Conservation (phyloP, 192 early-diverging fungal species). For the Physocladia obscura region DNA sequence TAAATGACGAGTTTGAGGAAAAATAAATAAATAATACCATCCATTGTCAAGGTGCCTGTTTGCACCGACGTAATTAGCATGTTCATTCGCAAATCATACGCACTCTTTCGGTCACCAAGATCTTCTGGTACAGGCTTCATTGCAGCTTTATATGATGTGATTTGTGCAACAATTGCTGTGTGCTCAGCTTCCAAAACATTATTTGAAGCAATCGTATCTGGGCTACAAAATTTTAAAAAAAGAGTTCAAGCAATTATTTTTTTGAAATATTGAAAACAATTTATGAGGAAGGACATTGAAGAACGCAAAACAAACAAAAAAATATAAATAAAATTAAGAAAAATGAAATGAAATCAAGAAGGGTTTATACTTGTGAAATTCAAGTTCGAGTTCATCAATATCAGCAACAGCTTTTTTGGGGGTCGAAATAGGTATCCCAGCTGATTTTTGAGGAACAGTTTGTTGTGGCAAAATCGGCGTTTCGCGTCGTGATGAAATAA, state of each 20-base stretch:
- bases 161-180: constrained; percentile 42
- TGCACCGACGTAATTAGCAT: constrained; percentile 71
- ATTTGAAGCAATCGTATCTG: constrained; percentile 72
- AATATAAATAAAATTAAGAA: too few relatives aligned
- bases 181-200: constrained; percentile 72
- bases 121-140: constrained; percentile 58
- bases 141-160: constrained; percentile 45
- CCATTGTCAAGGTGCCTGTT: constrained; percentile 69
- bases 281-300: too few relatives aligned
- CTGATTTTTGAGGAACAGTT: neutral
- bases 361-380: constrained; percentile 35
- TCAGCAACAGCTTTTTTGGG: neutral
- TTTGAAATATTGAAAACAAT: neutral
- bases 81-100: constrained; percentile 73
- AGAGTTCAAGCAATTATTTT: neutral
- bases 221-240: too few relatives aligned
- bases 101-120: constrained; percentile 60
- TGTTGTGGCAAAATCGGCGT: neutral
- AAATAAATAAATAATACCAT: constrained; percentile 35
- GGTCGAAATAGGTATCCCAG: neutral
- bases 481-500: neutral
- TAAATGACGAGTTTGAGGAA: neutral
- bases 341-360: too few relatives aligned
- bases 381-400: constrained; percentile 26
- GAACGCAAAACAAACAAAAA: too few relatives aligned